Conservation (phyloP, 306 rosid genomes). For the Prunus fruticosa region DNA sequence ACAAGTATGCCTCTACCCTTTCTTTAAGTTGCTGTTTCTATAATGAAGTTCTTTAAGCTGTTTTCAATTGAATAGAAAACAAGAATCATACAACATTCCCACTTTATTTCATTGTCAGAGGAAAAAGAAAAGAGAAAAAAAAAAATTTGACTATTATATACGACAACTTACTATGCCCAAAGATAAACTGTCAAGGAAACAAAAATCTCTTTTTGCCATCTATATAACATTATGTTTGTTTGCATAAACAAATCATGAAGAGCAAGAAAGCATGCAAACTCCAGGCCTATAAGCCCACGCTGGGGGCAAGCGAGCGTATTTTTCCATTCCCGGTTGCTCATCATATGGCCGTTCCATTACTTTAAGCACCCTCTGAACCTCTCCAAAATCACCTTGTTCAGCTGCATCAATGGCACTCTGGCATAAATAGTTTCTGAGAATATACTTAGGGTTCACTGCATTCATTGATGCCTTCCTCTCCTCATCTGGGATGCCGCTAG, state of each 20-base stretch:
- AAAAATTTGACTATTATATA: slow-evolving; percentile 27
- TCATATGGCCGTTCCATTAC: slow-evolving; percentile 86
- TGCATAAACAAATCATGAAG: slow-evolving; percentile 55
- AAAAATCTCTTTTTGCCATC: slow-evolving; percentile 11
- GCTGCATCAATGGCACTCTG: slow-evolving; percentile 97
- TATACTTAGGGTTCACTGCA: slow-evolving; percentile 81
- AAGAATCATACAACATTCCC: neutral
- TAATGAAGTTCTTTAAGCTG: neutral
- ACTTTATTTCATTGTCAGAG: neutral
- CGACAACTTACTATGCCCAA: slow-evolving; percentile 4
- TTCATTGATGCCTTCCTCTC: slow-evolving; percentile 81
- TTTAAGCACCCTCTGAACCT: slow-evolving; percentile 71
- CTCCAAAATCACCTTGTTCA: slow-evolving; percentile 87
- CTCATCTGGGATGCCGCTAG: slow-evolving; percentile 69
- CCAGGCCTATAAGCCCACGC: slow-evolving; percentile 99
- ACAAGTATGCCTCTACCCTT: too few species aligned
- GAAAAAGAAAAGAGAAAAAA: neutral
- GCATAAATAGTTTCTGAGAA: slow-evolving; percentile 90
- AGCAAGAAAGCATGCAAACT: slow-evolving; percentile 98
- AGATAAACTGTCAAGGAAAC: neutral
- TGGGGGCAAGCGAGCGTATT: slow-evolving; percentile 94
- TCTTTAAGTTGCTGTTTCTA: neutral
- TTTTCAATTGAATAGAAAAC: neutral
- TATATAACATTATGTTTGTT: slow-evolving; percentile 8
- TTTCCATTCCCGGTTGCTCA: slow-evolving; percentile 99